A percentile compares a stretch with the other conserved stretches of the same genome.
phyloP scores from a whole-genome alignment of 306 rosid species.

The Sicyos baderoa region DNA sequence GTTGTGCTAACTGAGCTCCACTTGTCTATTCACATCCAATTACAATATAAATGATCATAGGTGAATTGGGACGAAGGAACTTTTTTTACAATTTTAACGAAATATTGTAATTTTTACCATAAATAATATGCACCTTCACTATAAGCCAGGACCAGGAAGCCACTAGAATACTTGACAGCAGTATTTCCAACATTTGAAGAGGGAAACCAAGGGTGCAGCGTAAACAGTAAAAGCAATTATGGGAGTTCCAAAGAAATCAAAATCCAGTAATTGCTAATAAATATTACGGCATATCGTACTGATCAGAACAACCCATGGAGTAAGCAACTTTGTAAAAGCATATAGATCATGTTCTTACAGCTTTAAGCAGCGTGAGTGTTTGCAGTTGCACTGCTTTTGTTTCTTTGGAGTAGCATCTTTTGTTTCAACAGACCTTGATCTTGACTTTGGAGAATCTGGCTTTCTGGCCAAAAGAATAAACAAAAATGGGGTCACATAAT shows the following conservation, averaged over 20 bases:
- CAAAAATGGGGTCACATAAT: slow-evolving; percentile 21
- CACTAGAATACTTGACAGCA: not conserved
- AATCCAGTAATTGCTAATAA: not conserved
- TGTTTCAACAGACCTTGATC: slow-evolving; percentile 57
- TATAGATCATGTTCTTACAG: slow-evolving; percentile 51
- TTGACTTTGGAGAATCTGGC: slow-evolving; percentile 84
- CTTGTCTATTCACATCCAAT: not conserved
- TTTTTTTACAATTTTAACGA: too few relatives aligned
- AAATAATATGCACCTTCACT: not conserved
- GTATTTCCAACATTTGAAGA: not conserved
- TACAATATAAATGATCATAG: not conserved
- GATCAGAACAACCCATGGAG: slow-evolving; percentile 10
- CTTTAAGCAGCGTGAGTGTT: slow-evolving; percentile 92
- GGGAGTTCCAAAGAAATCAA: not conserved
- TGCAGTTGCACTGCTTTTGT: slow-evolving; percentile 95
- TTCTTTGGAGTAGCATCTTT: slow-evolving; percentile 88
- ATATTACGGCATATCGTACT: not conserved
- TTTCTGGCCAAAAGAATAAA: slow-evolving; percentile 48
- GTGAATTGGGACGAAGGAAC: not conserved
- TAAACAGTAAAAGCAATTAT: not conserved
- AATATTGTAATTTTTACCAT: not conserved
- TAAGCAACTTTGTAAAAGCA: not conserved
- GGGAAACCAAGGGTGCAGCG: not conserved
- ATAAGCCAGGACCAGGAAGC: too few relatives aligned
- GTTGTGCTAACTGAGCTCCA: slow-evolving; percentile 2